Evolutionary conservation across 2,329 filamentous ascomycete genomes (phyloP).

Genomic region (Alternaria postmessia): DNA sequence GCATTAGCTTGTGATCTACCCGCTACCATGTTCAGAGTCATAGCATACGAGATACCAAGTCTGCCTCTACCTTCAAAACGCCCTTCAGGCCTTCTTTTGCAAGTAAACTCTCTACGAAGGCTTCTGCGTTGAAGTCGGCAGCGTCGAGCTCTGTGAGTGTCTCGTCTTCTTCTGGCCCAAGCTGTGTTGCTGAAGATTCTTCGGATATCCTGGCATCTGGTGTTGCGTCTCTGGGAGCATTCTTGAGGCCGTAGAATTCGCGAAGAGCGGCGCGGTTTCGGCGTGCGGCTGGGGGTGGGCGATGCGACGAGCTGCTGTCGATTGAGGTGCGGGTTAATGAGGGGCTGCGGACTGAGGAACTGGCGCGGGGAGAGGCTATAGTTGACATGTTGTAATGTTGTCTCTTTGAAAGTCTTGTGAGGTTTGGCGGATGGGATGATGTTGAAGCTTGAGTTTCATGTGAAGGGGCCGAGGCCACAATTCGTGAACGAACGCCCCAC

Average conservation of each 20-base stretch:
- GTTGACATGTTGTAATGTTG: conserved; percentile 59
- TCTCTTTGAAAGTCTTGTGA: neutral
- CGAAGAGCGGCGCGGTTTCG: conserved; percentile 86
- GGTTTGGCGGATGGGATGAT: neutral
- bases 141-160: conserved; percentile 74
- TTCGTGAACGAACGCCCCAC: conserved; percentile 25
- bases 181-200: conserved; percentile 37
- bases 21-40: neutral
- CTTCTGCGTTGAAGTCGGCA: conserved; percentile 74
- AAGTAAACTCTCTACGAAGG: conserved; percentile 70
- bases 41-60: conserved; percentile 63
- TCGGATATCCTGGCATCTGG: conserved; percentile 42
- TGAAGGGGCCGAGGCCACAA: conserved; percentile 30
- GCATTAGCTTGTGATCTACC: neutral
- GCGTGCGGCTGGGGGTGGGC: conserved; percentile 55
- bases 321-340: conserved; percentile 81
- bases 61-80: conserved; percentile 73
- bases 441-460: conserved; percentile 13
- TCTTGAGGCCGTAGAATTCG: conserved; percentile 90
- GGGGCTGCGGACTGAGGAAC: conserved; percentile 69
- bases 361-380: conserved; percentile 66
- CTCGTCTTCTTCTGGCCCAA: conserved; percentile 62
- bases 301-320: conserved; percentile 48
- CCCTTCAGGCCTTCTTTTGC: conserved; percentile 71
- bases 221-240: conserved; percentile 44